Base-by-base conservation (phyloP, 805 yeast genomes). In the Spathaspora arborariae region DNA sequence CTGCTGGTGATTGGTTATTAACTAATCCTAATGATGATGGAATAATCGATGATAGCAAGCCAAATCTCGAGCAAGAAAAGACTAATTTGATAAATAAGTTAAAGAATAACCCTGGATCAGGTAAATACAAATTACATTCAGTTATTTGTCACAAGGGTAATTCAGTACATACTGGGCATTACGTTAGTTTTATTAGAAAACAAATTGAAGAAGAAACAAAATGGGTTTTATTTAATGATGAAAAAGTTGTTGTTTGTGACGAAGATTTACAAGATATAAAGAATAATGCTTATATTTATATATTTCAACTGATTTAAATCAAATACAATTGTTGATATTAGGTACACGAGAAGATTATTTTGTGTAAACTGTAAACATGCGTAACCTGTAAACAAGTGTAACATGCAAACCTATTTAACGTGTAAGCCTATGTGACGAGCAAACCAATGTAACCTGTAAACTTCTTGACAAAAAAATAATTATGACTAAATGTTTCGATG, bases 1-100 rank as follows among this genome's bases (percentile, higher is more conserved):
- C 79, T 1, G 86, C 98, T 3, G 85, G 90, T 4, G 97, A 90
- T 49, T 94, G 98, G 98, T 75, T 94, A 5, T 94, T 94, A 59
- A 68, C 68, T 20, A 78, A 92, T 58, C 88, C 95, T 9, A 86
- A 86, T 50, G 96, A 86, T 63, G 79, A 82, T 55, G 95, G 91
- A 3, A 49, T 43, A 37, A 54, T 64, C 0, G 50, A 22, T 2
- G 51, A 59, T 48, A 73, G n/a, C n/a, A n/a, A n/a, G n/a, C n/a
- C n/a, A n/a, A n/a, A 77, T 56, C 74, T 53, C 16, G 53, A 43
- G 18, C 45, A 50, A 24, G 65, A 60, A 44, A 51, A 45, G 5
- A 39, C 36, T 20, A 53, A 52, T 18, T 56, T 58, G 43, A 49
- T 30, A 5, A 35, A 52, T 22, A 41, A 49, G 26, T 52, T 62